These are phyloP conservation scores for Flammula alnicola DNA, from an alignment of 1,284 basidiomycete genomes.

Conservation along the genomic window DNA sequence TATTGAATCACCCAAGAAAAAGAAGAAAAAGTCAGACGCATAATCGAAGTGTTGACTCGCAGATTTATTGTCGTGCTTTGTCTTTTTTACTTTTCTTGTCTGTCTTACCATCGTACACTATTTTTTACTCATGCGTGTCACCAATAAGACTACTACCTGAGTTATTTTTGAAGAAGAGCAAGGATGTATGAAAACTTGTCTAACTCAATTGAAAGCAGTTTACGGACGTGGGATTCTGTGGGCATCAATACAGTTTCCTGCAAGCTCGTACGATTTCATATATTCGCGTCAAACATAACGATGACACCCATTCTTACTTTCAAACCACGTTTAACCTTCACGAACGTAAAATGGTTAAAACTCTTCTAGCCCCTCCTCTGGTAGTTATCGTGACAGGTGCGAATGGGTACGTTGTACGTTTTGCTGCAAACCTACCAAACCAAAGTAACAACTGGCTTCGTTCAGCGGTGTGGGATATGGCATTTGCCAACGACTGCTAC, in stretches of 20 bases:
- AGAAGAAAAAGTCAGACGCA: conserved; percentile 67
- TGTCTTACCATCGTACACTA: too few species aligned
- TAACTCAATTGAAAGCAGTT: too few species aligned
- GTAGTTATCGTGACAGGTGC: conserved; percentile 47
- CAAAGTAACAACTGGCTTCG: neutral
- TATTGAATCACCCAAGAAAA: conserved; percentile 72
- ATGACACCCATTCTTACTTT: neutral
- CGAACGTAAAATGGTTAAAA: conserved; percentile 8
- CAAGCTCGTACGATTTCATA: too few species aligned
- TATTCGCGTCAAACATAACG: too few species aligned
- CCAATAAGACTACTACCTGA: too few species aligned
- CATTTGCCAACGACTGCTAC: conserved; percentile 81
- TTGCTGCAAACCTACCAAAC: neutral
- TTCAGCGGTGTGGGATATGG: conserved; percentile 84
- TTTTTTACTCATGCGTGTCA: too few species aligned
- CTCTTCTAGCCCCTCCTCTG: conserved; percentile 24
- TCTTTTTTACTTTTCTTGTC: conserved; percentile 6
- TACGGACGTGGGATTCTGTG: too few species aligned
- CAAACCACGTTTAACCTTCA: neutral
- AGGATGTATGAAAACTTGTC: too few species aligned
- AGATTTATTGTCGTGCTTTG: conserved; percentile 8
- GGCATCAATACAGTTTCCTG: too few species aligned
- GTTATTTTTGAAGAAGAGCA: too few species aligned
- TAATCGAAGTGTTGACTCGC: conserved; percentile 7
- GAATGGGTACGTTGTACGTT: conserved; percentile 43